phyloP scores from a whole-genome alignment of 1,139 yeast species.

The Trichomonascaceae sp. region DNA sequence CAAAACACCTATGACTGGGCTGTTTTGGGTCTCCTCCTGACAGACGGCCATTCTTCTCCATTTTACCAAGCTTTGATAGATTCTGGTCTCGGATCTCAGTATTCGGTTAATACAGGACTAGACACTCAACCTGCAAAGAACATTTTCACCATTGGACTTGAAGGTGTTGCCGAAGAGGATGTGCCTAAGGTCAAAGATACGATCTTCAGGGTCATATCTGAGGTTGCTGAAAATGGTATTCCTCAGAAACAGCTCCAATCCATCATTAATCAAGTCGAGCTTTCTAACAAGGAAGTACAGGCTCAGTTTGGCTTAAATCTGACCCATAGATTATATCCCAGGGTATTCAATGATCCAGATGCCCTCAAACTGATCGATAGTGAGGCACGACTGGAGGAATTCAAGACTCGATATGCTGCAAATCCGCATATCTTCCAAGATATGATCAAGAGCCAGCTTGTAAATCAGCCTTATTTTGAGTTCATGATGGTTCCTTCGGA shows the following conservation, averaged over 20 bases:
- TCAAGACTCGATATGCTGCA: slow-evolving; percentile 51
- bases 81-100: slow-evolving; percentile 78
- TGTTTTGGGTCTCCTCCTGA: slow-evolving; percentile 61
- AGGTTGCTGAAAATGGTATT: slow-evolving; percentile 38
- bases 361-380: slow-evolving; percentile 64
- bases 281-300: slow-evolving; percentile 76
- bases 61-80: slow-evolving; percentile 81
- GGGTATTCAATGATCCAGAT: slow-evolving; percentile 75
- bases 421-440: slow-evolving; percentile 54
- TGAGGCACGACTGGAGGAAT: slow-evolving; percentile 51
- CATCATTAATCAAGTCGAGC: slow-evolving; percentile 79
- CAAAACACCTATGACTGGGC: slow-evolving; percentile 67
- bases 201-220: slow-evolving; percentile 36
- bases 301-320: slow-evolving; percentile 86
- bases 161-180: slow-evolving; percentile 56
- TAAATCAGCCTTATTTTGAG: slow-evolving; percentile 52
- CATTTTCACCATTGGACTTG: slow-evolving; percentile 79
- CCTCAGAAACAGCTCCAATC: slow-evolving; percentile 70
- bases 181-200: slow-evolving; percentile 40
- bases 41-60: slow-evolving; percentile 92
- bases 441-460: slow-evolving; percentile 48
- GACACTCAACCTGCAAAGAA: slow-evolving; percentile 77
- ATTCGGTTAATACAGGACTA: slow-evolving; percentile 80
- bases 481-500: slow-evolving; percentile 73
- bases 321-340: slow-evolving; percentile 66